Evolutionary conservation across 495 filamentous ascomycete genomes (phyloP), one percentile per base, ranked within the genome.

Genomic region (Penicillium psychrofluorescens): DNA sequence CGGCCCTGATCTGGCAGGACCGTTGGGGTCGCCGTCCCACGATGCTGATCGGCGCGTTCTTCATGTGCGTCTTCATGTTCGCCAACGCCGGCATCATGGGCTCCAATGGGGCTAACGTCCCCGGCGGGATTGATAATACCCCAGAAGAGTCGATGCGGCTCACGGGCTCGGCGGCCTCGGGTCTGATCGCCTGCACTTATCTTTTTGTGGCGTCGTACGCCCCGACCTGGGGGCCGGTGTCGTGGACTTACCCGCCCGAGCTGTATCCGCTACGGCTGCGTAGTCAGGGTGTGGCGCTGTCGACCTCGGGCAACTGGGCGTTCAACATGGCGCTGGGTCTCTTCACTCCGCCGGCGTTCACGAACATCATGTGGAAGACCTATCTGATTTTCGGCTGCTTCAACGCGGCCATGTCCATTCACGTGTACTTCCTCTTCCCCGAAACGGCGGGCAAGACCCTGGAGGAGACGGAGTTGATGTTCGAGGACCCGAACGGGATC

Each of bases 391-490:
- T 90, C 54, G 86, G 81, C 11, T 43, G 11, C 11, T 7, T 2
- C 22, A 52, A 46, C 36, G 43, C 0, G 49, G 51, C 11, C 49
- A 43, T 35, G 27, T 74, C 77, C 30, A 48, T 86, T 29, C 86
- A 90, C 55, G 74, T 80, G n/a, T 87, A 79, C 67, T 86, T 90
- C 64, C 54, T 86, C 48, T 88, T 90, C 69, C 86, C 85, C 2
- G 86, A 92, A 65, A 90, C 86, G 2, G 75, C 77, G 14, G 84
- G 84, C 40, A 87, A 87, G 72, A 81, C 84, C n/a, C 74, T 90
- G 1, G 87, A 90, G 53, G 85, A 90, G 63, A 73, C 83, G 9
- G 79, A 83, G 41, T 62, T 67, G 31, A 81, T 88, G 47, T 91
- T 91, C 49, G 79, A 83, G 41, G 71, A 77, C 51, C 73, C 71